These are phyloP conservation scores for Fusarium albidum DNA, from an alignment of 2,329 filamentous ascomycete genomes.

Conservation along the genomic window DNA sequence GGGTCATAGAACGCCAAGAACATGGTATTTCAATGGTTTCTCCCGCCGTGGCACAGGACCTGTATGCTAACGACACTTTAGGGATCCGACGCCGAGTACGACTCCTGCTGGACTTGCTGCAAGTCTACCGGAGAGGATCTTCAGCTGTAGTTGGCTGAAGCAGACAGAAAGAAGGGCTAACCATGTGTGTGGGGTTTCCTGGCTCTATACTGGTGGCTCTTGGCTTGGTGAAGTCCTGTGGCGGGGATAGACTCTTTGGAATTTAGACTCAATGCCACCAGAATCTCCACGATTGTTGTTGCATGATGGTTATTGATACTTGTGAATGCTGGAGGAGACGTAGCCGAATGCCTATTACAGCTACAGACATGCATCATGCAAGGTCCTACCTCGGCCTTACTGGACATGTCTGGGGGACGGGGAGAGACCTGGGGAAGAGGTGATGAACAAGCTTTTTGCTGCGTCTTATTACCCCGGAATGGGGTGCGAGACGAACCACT, in stretches of 20 bases:
- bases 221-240: too few relatives aligned
- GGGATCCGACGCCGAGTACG: background rate
- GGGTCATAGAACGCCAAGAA: constrained; percentile 4
- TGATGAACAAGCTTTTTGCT: background rate
- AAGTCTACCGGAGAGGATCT: background rate
- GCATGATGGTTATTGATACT: too few relatives aligned
- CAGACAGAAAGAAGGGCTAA: too few relatives aligned
- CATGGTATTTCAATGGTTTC: background rate
- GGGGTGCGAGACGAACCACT: background rate
- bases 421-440: background rate
- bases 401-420: background rate
- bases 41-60: rapidly evolving
- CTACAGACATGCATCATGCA: too few relatives aligned
- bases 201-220: too few relatives aligned
- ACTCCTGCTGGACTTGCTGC: constrained; percentile 31
- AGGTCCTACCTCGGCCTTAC: too few relatives aligned
- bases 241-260: too few relatives aligned
- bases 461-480: background rate
- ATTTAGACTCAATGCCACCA: too few relatives aligned
- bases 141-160: background rate
- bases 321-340: too few relatives aligned
- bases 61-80: background rate
- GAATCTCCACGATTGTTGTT: too few relatives aligned
- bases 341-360: too few relatives aligned
- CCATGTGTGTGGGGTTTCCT: too few relatives aligned